Conservation (phyloP, 352 stramenopile species). For the Hyaloperonospora arabidopsidis region DNA sequence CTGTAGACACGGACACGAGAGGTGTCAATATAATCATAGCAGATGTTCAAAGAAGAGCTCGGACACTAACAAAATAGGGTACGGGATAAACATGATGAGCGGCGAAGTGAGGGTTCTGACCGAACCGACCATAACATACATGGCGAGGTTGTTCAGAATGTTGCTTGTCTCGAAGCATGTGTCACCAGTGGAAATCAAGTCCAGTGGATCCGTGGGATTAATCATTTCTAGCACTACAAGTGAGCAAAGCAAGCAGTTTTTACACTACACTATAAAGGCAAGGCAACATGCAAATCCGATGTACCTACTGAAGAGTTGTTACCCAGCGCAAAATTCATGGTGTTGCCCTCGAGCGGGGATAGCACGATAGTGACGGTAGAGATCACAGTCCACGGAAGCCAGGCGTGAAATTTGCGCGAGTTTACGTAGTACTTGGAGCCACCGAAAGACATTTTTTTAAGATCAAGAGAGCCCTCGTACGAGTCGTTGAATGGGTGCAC, state of each 20-base stretch:
- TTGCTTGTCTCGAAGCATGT: slow-evolving; percentile 38
- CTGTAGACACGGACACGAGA: slow-evolving; percentile 14
- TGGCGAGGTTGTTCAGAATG: slow-evolving; percentile 61
- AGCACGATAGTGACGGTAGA: slow-evolving; percentile 61
- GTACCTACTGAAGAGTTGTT: slow-evolving; percentile 74
- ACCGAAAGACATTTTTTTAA: slow-evolving; percentile 24
- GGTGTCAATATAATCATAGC: not conserved
- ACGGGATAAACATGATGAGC: slow-evolving; percentile 67
- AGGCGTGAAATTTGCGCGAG: slow-evolving; percentile 59
- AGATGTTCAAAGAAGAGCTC: not conserved
- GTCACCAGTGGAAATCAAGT: slow-evolving; percentile 46
- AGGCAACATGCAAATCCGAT: not conserved
- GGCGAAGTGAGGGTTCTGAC: slow-evolving; percentile 59
- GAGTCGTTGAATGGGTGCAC: slow-evolving; percentile 36
- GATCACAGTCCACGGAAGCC: slow-evolving; percentile 65
- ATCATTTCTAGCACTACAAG: slow-evolving; percentile 60
- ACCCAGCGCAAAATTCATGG: slow-evolving; percentile 56
- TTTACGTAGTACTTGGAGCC: slow-evolving; percentile 55
- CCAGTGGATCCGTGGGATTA: slow-evolving; percentile 49
- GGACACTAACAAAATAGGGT: slow-evolving; percentile 66
- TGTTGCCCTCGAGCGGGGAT: slow-evolving; percentile 67
- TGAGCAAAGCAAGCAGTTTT: not conserved
- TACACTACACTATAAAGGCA: not conserved
- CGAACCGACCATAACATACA: slow-evolving; percentile 75
- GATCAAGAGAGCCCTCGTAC: slow-evolving; percentile 44